Evolutionary conservation across 331 rosid genomes (phyloP).

Genomic region (Malus hybrid): DNA sequence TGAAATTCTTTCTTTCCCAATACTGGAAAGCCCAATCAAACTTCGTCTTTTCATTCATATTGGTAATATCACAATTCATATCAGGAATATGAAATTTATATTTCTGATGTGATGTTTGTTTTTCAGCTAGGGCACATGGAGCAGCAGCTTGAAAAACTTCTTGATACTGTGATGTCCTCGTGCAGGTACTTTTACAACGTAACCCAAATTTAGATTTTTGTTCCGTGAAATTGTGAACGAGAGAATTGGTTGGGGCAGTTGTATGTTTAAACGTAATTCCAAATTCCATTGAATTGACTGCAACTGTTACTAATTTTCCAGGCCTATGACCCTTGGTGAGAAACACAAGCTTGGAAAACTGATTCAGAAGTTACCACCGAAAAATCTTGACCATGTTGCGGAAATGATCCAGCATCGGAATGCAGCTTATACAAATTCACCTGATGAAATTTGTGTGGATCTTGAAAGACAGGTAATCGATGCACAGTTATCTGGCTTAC

Average conservation of each 20-base stretch:
- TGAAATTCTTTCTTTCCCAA: conserved; percentile 4
- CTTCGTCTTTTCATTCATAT: not conserved
- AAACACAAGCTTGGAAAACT: conserved; percentile 55
- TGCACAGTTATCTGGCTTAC: not conserved
- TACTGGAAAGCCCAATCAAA: not conserved
- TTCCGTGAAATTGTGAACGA: not conserved
- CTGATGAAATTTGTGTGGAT: conserved; percentile 42
- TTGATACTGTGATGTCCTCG: conserved; percentile 41
- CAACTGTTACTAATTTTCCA: conserved; percentile 17
- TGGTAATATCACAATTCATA: no score
- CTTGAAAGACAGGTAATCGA: conserved; percentile 69
- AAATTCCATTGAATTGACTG: not conserved
- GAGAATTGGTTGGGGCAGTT: not conserved
- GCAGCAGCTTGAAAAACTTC: conserved; percentile 63
- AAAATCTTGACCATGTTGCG: conserved; percentile 55
- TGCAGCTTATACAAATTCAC: conserved; percentile 8
- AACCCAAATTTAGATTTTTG: not conserved
- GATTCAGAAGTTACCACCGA: conserved; percentile 51
- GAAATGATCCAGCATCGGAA: conserved; percentile 47
- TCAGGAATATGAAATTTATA: no score
- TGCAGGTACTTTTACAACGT: conserved; percentile 44
- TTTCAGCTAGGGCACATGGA: conserved; percentile 70
- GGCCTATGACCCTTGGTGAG: conserved; percentile 64
- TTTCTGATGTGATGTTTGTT: not conserved
- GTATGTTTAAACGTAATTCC: not conserved